These are phyloP conservation scores for Acanthochlamys bracteata DNA, from an alignment of 106 monocot species.

Conservation along the genomic window DNA sequence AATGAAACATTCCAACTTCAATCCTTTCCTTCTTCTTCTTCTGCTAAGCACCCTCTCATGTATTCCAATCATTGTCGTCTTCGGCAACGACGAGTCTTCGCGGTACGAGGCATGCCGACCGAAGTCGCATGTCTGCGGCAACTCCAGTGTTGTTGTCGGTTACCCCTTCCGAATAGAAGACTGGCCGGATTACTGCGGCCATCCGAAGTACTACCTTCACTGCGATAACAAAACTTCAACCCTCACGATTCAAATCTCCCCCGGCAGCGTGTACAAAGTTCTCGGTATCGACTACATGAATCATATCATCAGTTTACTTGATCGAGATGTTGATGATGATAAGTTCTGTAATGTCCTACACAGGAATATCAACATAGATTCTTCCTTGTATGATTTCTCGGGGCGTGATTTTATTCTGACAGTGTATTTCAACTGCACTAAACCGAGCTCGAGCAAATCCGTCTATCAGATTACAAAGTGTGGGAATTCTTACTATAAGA, in stretches of 20 bases:
- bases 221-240: background rate
- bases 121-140: background rate
- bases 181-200: constrained; percentile 8
- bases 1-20: no score
- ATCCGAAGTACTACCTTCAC: background rate
- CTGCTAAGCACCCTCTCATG: background rate
- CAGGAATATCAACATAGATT: constrained; percentile 4
- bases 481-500: background rate
- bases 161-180: constrained; percentile 8
- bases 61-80: background rate
- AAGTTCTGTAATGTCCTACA: background rate
- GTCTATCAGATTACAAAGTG: background rate
- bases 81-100: background rate
- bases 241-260: background rate
- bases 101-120: background rate
- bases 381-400: background rate
- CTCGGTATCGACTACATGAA: constrained; percentile 8
- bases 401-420: constrained; percentile 2
- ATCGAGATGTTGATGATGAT: background rate
- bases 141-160: background rate
- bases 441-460: background rate
- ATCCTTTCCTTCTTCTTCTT: background rate
- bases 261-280: background rate
- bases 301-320: background rate
- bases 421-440: constrained; percentile 12